Conservation (phyloP, 139 green algal genomes). For the Spirogloea muscicola region DNA sequence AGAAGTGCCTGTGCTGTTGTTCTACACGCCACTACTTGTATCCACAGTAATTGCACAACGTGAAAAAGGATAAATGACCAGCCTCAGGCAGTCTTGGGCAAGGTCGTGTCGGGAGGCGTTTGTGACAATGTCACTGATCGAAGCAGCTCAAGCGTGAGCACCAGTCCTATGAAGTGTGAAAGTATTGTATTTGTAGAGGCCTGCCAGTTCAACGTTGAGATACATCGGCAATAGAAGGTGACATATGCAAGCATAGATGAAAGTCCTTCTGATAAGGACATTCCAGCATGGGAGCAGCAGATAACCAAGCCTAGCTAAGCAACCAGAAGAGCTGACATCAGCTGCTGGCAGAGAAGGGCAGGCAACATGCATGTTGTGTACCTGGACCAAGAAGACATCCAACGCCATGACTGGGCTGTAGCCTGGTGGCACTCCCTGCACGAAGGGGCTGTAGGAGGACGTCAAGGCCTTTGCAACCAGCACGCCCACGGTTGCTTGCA, state of each 20-base stretch:
- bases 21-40: too few relatives aligned
- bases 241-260: not conserved
- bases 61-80: not conserved
- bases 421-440: conserved; percentile 42
- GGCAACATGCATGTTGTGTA: too few relatives aligned
- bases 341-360: not conserved
- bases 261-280: too few relatives aligned
- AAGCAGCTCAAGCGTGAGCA: conserved; percentile 78
- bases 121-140: conserved; percentile 19
- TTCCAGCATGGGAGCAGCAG: too few relatives aligned
- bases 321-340: not conserved
- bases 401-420: conserved; percentile 96
- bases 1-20: too few relatives aligned
- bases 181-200: conserved; percentile 88
- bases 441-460: conserved; percentile 58
- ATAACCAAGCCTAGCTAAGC: too few relatives aligned
- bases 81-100: conserved; percentile 30
- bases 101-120: conserved; percentile 33
- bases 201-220: conserved; percentile 49
- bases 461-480: conserved; percentile 96
- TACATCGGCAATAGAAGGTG: not conserved
- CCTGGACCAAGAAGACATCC: conserved; percentile 98
- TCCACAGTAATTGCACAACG: too few relatives aligned
- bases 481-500: conserved; percentile 85
- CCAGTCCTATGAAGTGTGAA: conserved; percentile 81